Conservation (phyloP, 768 basidiomycete species). For the Pulveroboletus sp. region DNA sequence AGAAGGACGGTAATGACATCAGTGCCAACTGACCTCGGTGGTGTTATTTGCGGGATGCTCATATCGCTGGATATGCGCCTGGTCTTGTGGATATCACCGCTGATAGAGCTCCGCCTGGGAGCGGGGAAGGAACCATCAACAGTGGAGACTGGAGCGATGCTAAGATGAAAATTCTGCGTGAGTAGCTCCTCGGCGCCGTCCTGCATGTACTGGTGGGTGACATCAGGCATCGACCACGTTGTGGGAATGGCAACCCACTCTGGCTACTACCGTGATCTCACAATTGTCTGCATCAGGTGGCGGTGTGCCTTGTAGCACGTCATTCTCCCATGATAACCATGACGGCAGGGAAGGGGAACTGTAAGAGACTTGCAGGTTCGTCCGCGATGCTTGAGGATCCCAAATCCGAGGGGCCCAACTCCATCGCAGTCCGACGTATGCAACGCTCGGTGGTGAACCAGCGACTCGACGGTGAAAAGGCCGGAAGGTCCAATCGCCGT, state of each 20-base stretch:
- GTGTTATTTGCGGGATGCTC: conserved; percentile 30
- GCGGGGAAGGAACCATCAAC: conserved; percentile 42
- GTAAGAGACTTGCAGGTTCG: conserved; percentile 75
- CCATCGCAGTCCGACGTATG: conserved; percentile 79
- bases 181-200: conserved; percentile 74
- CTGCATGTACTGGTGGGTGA: conserved; percentile 44
- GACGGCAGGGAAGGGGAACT: conserved; percentile 75
- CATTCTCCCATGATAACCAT: conserved; percentile 88
- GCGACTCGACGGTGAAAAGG: conserved; percentile 87
- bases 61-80: conserved; percentile 42
- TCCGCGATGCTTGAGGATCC: conserved; percentile 90
- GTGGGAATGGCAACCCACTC: conserved; percentile 43
- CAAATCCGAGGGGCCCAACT: conserved; percentile 91
- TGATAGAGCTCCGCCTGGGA: conserved; percentile 47
- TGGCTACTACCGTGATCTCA: conserved; percentile 71
- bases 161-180: conserved; percentile 62
- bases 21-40: conserved; percentile 25
- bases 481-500: conserved; percentile 81
- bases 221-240: conserved; percentile 9
- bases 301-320: conserved; percentile 78
- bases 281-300: conserved; percentile 70
- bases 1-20: background rate
- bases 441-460: conserved; percentile 75
- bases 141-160: conserved; percentile 62
- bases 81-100: conserved; percentile 39